A percentile compares a stretch with the other conserved stretches of the same genome.
Conservation (phyloP, 2,329 filamentous ascomycete species). For the Zasmidium cellare region DNA sequence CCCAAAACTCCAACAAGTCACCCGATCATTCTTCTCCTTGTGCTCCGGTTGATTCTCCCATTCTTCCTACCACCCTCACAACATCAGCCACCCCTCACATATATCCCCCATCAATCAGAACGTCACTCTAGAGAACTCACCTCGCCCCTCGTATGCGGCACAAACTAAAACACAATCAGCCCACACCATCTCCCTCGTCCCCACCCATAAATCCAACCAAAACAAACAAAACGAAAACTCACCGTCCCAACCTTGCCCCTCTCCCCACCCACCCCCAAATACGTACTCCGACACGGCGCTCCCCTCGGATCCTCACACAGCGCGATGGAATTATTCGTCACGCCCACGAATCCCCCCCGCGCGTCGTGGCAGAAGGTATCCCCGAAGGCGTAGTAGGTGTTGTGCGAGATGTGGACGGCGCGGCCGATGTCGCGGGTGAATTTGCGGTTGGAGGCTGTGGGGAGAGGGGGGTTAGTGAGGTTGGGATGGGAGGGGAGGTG, state of each 20-base stretch:
- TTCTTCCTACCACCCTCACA: not conserved
- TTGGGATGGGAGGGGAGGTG: not conserved
- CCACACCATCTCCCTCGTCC: too few relatives aligned
- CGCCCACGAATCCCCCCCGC: slow-evolving; percentile 1
- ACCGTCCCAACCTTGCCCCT: not conserved
- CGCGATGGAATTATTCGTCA: slow-evolving; percentile 3
- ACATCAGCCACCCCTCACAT: not conserved
- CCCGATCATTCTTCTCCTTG: slow-evolving; percentile 1
- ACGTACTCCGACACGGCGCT: not conserved
- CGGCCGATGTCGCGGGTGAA: slow-evolving; percentile 9
- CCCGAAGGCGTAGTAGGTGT: slow-evolving; percentile 9
- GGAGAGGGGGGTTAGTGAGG: not conserved
- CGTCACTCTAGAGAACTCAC: not conserved
- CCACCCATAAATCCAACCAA: too few relatives aligned
- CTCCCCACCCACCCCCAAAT: slow-evolving; percentile 2
- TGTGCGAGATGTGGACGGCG: not conserved
- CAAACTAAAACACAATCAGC: not conserved
- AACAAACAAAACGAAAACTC: too few relatives aligned
- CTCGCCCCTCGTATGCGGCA: slow-evolving; percentile 1
- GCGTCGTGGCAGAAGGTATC: slow-evolving; percentile 11
- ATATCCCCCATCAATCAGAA: not conserved
- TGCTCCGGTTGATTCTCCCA: not conserved
- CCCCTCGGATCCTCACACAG: not conserved
- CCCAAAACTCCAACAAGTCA: slow-evolving; percentile 7
- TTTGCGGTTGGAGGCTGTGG: slow-evolving; percentile 6